Base-by-base conservation (phyloP, 805 yeast species). In the Maudiozyma bulderi region DNA sequence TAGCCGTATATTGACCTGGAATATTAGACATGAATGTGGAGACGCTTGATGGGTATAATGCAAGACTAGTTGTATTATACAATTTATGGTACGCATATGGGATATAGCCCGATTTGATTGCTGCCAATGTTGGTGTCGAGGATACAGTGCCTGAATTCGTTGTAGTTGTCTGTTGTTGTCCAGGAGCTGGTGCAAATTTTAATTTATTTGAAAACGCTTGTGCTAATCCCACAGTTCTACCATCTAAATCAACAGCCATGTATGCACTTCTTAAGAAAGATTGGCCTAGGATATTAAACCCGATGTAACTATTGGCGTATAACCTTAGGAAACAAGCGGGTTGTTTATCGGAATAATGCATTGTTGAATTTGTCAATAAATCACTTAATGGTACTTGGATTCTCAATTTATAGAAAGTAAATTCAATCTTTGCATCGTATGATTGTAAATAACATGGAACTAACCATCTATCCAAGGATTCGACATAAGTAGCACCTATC, bases 241-340 rank as follows among this genome's bases (percentile, higher is more conserved):
- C 77, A 11, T 75, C 87, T 52, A 78, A 72, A 61, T 84, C 88
- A 39, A 82, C 81, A 0, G 82, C 90, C 39, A 84, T 50, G 58
- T 77, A 83, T 8, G 74, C 64, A 44, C 72, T 68, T 47, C 69
- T 69, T 44, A 84, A 53, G 54, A 84, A 78, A 5, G 84, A 73
- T 6, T 77, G 66, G 3, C 91, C 91, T 40, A 85, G 61, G 2
- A 77, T 57, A 8, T 76, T 71, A 57, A 67, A 78, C 1, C 87
- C 86, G 5, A 69, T 53, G 9, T 55, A 50, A 3, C 68, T 58
- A 44, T 73, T 71, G 1, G 87, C 84, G 26, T 72, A 62, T 38
- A 84, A 58, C 14, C 70, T 69, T 40, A 84, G 62, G 43, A 60
- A 68, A 60, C 93, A 85, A 1, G 87, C 89, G 6, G 56, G 51